Conservation (phyloP, 495 filamentous ascomycete species). For the Hyaloscypha hepaticicola region DNA sequence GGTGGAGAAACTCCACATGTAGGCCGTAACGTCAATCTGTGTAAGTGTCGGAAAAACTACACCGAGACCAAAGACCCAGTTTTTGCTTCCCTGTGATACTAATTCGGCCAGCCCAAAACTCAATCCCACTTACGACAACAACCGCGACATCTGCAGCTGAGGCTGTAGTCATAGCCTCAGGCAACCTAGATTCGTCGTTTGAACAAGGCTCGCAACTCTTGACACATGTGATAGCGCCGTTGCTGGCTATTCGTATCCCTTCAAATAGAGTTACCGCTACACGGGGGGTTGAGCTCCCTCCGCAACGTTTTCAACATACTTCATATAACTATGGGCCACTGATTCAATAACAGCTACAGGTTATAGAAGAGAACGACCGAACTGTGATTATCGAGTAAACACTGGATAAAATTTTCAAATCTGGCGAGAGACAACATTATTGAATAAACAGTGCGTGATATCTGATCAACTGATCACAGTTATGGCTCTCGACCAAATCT, state of each 20-base stretch:
- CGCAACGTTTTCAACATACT: slow-evolving; percentile 71
- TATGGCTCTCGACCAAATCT: slow-evolving; percentile 62
- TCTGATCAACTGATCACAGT: background rate
- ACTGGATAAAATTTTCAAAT: slow-evolving; percentile 64
- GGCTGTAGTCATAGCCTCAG: slow-evolving; percentile 60
- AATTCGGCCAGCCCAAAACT: slow-evolving; percentile 65
- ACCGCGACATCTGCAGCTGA: slow-evolving; percentile 67
- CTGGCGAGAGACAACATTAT: slow-evolving; percentile 57
- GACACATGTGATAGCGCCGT: slow-evolving; percentile 56
- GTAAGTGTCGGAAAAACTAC: background rate
- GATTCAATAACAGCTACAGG: slow-evolving; percentile 65
- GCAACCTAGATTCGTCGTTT: slow-evolving; percentile 60
- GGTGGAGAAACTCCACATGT: too few species aligned
- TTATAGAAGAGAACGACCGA: slow-evolving; percentile 55
- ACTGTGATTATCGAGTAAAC: slow-evolving; percentile 67
- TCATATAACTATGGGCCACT: slow-evolving; percentile 71
- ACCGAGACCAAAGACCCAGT: background rate
- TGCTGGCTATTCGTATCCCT: slow-evolving; percentile 59
- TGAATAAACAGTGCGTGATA: background rate
- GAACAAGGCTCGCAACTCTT: slow-evolving; percentile 68
- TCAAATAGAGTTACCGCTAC: slow-evolving; percentile 61
- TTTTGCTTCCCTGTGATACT: slow-evolving; percentile 56
- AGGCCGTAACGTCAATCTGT: background rate
- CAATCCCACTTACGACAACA: slow-evolving; percentile 65
- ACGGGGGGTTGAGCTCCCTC: slow-evolving; percentile 54